A percentile compares a stretch with the other conserved stretches of the same genome.
Evolutionary conservation across 1,139 yeast genomes (phyloP).

Genomic region (Blastobotrys niveus): DNA sequence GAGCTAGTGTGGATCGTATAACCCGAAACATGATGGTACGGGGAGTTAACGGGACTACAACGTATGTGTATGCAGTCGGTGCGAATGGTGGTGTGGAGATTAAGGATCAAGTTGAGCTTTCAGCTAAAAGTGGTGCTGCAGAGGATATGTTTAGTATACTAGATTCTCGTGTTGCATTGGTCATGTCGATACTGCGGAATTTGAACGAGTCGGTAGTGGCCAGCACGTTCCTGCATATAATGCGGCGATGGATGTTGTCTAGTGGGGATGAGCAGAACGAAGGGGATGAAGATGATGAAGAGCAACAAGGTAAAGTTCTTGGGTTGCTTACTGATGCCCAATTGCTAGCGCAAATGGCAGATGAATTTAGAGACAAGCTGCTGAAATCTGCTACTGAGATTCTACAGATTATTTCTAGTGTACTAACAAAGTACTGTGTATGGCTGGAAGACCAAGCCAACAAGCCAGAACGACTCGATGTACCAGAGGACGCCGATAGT

Average conservation of each 20-base stretch:
- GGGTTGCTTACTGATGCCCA: conserved; percentile 58
- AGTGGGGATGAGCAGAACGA: conserved; percentile 17
- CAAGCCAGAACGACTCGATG: conserved; percentile 1
- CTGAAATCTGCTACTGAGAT: conserved; percentile 59
- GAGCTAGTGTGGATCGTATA: background rate
- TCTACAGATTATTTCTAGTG: conserved; percentile 48
- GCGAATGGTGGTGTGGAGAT: conserved; percentile 54
- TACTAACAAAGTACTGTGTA: conserved; percentile 35
- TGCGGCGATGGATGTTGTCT: conserved; percentile 55
- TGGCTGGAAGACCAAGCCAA: conserved; percentile 19
- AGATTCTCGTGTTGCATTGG: conserved; percentile 47
- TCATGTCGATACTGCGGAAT: conserved; percentile 45
- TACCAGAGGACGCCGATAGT: conserved; percentile 21
- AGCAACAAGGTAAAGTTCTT: no score
- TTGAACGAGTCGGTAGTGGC: conserved; percentile 43
- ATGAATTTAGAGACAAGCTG: conserved; percentile 53
- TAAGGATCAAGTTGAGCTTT: conserved; percentile 31
- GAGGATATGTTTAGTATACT: conserved; percentile 35
- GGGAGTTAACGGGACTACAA: conserved; percentile 13
- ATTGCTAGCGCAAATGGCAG: conserved; percentile 58
- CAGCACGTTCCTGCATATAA: conserved; percentile 45
- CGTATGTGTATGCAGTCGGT: conserved; percentile 40
- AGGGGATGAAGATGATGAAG: conserved; percentile 43
- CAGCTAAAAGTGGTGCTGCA: background rate
- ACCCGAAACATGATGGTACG: conserved; percentile 5